phyloP scores from a whole-genome alignment of 2,329 filamentous ascomycete genomes.

The Kalmusia sp. region DNA sequence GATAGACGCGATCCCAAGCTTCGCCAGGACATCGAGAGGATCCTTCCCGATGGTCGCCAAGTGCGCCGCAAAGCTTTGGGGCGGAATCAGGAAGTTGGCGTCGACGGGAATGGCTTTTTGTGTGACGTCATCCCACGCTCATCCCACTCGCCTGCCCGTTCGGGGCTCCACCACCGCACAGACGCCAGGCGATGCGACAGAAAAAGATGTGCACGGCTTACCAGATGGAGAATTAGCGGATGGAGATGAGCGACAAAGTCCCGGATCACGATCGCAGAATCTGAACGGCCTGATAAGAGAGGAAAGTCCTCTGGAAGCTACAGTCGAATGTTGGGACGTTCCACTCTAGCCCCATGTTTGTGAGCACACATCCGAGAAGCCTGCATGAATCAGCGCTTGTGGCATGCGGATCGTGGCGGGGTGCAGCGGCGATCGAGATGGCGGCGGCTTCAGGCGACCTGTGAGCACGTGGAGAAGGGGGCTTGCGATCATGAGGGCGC shows the following conservation, averaged over 20 bases:
- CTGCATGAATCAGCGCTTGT: neutral
- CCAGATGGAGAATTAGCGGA: neutral
- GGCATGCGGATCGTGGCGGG: neutral
- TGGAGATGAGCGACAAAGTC: neutral
- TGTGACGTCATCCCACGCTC: conserved; percentile 13
- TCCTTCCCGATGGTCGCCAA: conserved; percentile 17
- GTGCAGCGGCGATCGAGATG: neutral
- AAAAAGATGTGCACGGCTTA: neutral
- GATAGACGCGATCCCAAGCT: conserved; percentile 15
- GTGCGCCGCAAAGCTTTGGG: conserved; percentile 21
- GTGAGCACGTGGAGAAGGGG: neutral
- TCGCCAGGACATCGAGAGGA: conserved; percentile 15
- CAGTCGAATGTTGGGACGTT: too few species aligned
- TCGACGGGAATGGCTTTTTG: neutral
- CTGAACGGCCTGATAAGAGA: too few species aligned
- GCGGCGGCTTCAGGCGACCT: neutral
- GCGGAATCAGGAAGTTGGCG: neutral
- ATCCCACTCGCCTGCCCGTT: neutral
- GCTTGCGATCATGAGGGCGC: neutral
- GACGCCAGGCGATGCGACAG: neutral
- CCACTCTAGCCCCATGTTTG: too few species aligned
- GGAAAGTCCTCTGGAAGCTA: too few species aligned
- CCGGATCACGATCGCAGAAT: too few species aligned
- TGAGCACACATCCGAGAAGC: too few species aligned
- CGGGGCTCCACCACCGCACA: neutral